Evolutionary conservation across 2,329 filamentous ascomycete species (phyloP), one percentile per base, ranked within the genome.

Genomic region (Pestalotiopsis sp.): DNA sequence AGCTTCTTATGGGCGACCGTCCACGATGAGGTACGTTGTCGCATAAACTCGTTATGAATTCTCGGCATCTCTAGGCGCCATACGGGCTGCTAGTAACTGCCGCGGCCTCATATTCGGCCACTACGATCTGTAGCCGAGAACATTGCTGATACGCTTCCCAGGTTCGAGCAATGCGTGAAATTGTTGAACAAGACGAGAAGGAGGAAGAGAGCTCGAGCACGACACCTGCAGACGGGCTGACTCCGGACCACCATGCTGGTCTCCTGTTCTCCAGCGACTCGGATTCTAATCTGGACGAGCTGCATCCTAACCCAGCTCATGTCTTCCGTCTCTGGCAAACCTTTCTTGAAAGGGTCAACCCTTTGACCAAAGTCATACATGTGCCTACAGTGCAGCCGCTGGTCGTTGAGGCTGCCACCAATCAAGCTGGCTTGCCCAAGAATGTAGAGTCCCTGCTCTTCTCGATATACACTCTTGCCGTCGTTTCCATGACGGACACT

Each of bases 301-400:
- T 92, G 75, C 89, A 91, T 71, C 92, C 92, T 0, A 82, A 88
- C 4, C 86, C 89, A 0, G 84, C 88, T 13, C 88, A 92, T 40
- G 86, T 92, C 30, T 89, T 92, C 73, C 85, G 85, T 64, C 83
- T 95, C 4, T 95, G 92, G 92, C 90, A 94, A 75, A 82, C 88
- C 9, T 94, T 91, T 71, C 80, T 94, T 5, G 89, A 93, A 62
- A 89, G 92, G 69, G 89, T 94, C 66, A 92, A 94, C 73, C 92
- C 92, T 7, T 52, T 78, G 62, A 77, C 76, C 63, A 78, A 78
- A 67, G 74, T 89, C 59, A 88, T 93, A 26, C 92, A 95, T 75
- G 86, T 91, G 1, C 92, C 92, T 0, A 89, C 89, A 0, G 78
- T 93, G 3, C 89, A 94, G 73, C 85, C 86, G 2, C 85, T 86